A percentile compares a stretch with the other conserved stretches of the same genome.
Evolutionary conservation across 108 stramenopile species (phyloP).

Genomic region (Hondaea fermentalgiana): DNA sequence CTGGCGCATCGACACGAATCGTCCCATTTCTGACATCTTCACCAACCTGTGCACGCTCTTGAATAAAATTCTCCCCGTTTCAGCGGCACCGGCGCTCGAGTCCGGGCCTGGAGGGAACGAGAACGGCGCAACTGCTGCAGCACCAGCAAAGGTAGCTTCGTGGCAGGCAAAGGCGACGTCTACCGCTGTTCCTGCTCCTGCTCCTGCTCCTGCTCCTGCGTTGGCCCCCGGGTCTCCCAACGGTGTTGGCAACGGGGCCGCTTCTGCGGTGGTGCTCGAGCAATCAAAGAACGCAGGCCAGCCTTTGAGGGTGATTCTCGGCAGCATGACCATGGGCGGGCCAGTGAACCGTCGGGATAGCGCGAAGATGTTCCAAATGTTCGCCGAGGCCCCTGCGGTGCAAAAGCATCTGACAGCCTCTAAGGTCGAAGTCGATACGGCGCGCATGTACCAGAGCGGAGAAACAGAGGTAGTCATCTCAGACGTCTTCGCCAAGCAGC

Average conservation of each 20-base stretch:
- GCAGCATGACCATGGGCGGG: constrained; percentile 19
- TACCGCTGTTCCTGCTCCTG: too few relatives aligned
- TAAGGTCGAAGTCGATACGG: neutral
- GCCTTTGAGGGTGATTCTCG: neutral
- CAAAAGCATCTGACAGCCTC: neutral
- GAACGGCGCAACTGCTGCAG: too few relatives aligned
- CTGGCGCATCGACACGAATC: neutral
- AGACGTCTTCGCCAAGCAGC: neutral
- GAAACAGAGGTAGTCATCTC: neutral
- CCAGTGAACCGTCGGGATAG: neutral
- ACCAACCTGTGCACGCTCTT: neutral
- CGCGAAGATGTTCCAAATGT: neutral
- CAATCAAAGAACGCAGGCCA: neutral
- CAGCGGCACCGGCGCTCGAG: too few relatives aligned
- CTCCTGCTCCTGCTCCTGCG: neutral
- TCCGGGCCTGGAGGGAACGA: too few relatives aligned
- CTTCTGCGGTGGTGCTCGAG: neutral
- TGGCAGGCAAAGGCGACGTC: too few relatives aligned
- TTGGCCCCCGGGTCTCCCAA: neutral
- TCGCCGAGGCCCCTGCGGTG: neutral
- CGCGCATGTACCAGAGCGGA: neutral
- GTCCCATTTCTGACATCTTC: constrained; percentile 25
- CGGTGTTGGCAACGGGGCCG: neutral
- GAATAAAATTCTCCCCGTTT: too few relatives aligned
- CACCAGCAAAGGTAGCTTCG: too few relatives aligned